Evolutionary conservation across 1,284 basidiomycete species (phyloP), one percentile per base, ranked within the genome.

Genomic region (Singerocomus inundabilis): DNA sequence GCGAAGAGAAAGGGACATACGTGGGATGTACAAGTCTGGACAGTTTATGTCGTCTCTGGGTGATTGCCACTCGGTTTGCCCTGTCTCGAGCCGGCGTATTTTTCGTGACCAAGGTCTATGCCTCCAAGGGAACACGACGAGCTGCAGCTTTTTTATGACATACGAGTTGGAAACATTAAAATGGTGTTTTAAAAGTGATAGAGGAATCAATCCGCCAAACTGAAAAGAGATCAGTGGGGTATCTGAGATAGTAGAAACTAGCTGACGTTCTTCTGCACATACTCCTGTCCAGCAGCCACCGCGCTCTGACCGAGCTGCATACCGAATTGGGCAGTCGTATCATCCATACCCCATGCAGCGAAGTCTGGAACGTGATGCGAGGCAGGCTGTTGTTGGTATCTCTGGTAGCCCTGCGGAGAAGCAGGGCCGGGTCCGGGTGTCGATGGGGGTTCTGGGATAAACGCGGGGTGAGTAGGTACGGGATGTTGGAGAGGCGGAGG

Each of bases 121-220:
- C 36, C 85, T 73, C 97, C 97, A 99, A 0, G 97, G 97, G 61
- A 98, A 98, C 36, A 98, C 75, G n/a, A 99, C 77, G 25, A 99
- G 76, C 15, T 83, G 82, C 5, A 99, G 75, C 68, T 99, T 99
- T 63, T 82, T 81, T 32, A 98, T 84, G 40, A 99, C 96, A 67
- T 99, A 99, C 2, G 85, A 88, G 68, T 98, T 98, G 21, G 93
- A 95, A 13, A 99, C 97, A 67, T 98, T 94, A 72, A 98, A 98
- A 63, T 93, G 90, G 63, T 94, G 88, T 67, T 98, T 98, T 51
- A 98, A 77, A 34, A 86, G 78, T 13, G 84, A 78, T 15, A 88
- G 72, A 2, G 92, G 93, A 54, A 90, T 76, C 46, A 92, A 76
- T 9, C 87, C 82, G 12, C 87, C 87, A 58, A 95, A 85, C 92